A percentile compares a stretch with the other conserved stretches of the same genome.
Conservation (phyloP, 257 asterid genomes). For the Handroanthus guayacan region DNA sequence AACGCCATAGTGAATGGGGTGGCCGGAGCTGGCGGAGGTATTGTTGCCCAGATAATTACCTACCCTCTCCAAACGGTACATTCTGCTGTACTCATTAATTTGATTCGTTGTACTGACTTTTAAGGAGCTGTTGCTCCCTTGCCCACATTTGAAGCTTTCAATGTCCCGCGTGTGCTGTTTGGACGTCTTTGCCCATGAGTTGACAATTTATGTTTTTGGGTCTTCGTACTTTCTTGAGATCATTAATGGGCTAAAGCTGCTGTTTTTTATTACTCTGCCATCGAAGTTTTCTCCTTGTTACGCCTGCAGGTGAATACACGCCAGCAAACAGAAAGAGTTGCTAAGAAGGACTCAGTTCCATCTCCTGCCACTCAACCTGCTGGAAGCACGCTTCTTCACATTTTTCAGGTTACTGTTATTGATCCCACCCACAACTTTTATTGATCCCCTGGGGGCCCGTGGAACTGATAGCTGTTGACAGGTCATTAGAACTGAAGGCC, state of each 20-base stretch:
- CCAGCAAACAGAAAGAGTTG: slow-evolving; percentile 91
- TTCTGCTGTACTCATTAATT: slow-evolving; percentile 4
- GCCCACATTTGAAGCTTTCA: background rate
- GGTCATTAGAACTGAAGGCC: slow-evolving; percentile 77
- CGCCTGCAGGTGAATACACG: slow-evolving; percentile 80
- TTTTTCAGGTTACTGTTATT: slow-evolving; percentile 54
- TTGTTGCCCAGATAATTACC: slow-evolving; percentile 81
- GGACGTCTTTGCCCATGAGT: background rate
- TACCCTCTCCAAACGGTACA: slow-evolving; percentile 85
- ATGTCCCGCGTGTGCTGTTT: background rate
- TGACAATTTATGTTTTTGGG: background rate
- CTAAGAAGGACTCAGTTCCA: slow-evolving; percentile 49
- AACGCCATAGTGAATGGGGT: slow-evolving; percentile 85
- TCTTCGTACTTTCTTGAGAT: background rate
- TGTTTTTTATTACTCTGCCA: slow-evolving; percentile 6
- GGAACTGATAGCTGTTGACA: slow-evolving; percentile 26
- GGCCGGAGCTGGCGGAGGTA: slow-evolving; percentile 95
- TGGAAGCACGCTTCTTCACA: slow-evolving; percentile 62
- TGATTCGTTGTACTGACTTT: background rate
- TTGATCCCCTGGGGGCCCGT: background rate
- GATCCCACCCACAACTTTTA: background rate
- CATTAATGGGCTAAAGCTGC: background rate
- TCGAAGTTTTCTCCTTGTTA: background rate
- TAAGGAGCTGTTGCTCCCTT: background rate
- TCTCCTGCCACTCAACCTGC: slow-evolving; percentile 28